Base-by-base conservation (phyloP, 139 green algal species). In the Marvania coccoides region DNA sequence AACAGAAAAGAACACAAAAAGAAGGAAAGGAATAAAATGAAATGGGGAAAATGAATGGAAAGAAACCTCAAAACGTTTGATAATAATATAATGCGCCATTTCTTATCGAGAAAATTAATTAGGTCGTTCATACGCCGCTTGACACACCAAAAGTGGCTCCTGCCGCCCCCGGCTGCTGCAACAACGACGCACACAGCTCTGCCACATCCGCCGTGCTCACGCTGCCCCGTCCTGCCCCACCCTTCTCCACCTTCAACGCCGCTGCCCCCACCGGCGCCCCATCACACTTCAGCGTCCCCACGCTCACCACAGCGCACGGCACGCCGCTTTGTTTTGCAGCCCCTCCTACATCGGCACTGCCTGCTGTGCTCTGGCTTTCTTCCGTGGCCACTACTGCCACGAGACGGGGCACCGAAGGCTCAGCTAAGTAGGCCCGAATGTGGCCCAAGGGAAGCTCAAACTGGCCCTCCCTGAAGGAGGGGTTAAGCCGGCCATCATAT, bases 401-500 rank as follows among this genome's bases (percentile, higher is more conserved):
- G 12, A 85, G 61, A 19, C 69, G 54, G 4, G 81, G 81, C n/a
- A 30, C 19, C 45, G 29, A n/a, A 14, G 47, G 45, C 38, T 60
- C 60, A 5, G 42, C 28, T 28, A 83, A 28, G 80, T 94, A 92
- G 35, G 73, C 62, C 13, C 60, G 62, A 24, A 96, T 87, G 47
- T 47, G 30, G 5, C 71, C 38, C 33, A 96, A 63, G 13, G 90
- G 88, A 59, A 98, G 78, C 45, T 78, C 34, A 60, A 97, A 96
- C 13, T 63, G 9, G 3, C 92, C 92, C 1, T 77, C 48, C 9
- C 29, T 70, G 80, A 96, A 96, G 35, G 38, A 48, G 13, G 93
- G 93, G 75, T 98, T 98, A 19, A 98, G 81, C 5, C 71, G 69
- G 9, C 81, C 78, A 33, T 98, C 93, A 53, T 94, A 93, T 80